Evolutionary conservation across 257 asterid species (phyloP).

Genomic region (Thymus mandschuricus): DNA sequence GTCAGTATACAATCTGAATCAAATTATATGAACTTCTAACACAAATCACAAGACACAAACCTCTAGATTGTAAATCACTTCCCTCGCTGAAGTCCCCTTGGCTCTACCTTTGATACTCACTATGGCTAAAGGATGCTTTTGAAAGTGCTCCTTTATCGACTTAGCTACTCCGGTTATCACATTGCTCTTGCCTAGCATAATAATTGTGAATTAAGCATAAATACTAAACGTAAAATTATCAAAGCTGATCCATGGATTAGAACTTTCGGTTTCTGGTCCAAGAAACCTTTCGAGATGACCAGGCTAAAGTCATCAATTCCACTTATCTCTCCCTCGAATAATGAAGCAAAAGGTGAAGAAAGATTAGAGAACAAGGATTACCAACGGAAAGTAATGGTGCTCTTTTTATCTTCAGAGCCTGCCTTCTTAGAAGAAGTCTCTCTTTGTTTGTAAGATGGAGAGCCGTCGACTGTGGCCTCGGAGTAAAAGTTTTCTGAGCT

Average conservation of each 20-base stretch:
- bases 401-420: slow-evolving; percentile 69
- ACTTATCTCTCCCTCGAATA: neutral
- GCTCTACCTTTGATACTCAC: slow-evolving; percentile 96
- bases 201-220: slow-evolving; percentile 11
- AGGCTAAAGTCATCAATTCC: neutral
- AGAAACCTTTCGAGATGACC: neutral
- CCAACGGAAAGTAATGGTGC: slow-evolving; percentile 82
- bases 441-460: slow-evolving; percentile 80
- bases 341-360: neutral
- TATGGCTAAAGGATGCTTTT: slow-evolving; percentile 83
- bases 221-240: neutral
- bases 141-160: slow-evolving; percentile 67
- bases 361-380: slow-evolving; percentile 40
- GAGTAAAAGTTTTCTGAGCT: slow-evolving; percentile 37
- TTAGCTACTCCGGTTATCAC: slow-evolving; percentile 67
- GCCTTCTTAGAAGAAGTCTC: slow-evolving; percentile 87
- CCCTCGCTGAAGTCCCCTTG: slow-evolving; percentile 86
- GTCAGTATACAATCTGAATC: slow-evolving; percentile 12
- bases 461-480: slow-evolving; percentile 28
- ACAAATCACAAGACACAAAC: slow-evolving; percentile 39
- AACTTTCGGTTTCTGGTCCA: neutral
- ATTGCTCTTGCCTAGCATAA: slow-evolving; percentile 76
- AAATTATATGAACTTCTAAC: neutral
- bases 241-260: neutral
- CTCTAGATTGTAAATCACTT: slow-evolving; percentile 84